Conservation (phyloP, 1,284 basidiomycete species). For the Cutaneotrichosporon sp. region DNA sequence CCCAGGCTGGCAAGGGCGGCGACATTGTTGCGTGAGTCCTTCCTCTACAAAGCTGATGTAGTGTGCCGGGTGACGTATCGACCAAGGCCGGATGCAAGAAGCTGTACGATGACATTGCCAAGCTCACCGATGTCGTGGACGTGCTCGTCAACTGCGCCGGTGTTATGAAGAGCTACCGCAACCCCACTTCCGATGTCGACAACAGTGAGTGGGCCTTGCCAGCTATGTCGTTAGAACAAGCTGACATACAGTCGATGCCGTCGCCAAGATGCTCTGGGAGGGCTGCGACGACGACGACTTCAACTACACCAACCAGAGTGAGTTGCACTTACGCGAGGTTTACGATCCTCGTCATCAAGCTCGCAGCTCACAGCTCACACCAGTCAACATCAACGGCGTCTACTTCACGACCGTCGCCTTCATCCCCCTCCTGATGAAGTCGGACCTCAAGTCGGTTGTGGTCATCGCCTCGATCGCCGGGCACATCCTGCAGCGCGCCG, state of each 20-base stretch:
- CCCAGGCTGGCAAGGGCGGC: conserved; percentile 28
- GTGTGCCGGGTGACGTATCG: conserved; percentile 49
- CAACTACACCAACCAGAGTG: conserved; percentile 31
- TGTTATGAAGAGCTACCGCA: conserved; percentile 37
- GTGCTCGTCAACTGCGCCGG: conserved; percentile 49
- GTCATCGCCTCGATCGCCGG: conserved; percentile 50
- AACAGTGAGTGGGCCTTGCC: conserved; percentile 31
- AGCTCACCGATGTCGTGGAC: conserved; percentile 37
- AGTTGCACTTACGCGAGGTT: neutral
- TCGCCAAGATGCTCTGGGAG: conserved; percentile 43
- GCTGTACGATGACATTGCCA: conserved; percentile 39
- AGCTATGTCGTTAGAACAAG: neutral
- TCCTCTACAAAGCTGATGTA: conserved; percentile 14
- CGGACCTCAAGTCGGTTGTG: conserved; percentile 42
- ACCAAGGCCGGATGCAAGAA: conserved; percentile 43
- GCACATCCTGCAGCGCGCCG: conserved; percentile 39
- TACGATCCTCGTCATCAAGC: neutral
- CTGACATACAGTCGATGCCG: conserved; percentile 33
- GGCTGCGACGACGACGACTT: conserved; percentile 41
- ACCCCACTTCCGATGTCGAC: conserved; percentile 33
- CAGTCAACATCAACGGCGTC: conserved; percentile 43
- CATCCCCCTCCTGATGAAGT: conserved; percentile 45
- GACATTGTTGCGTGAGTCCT: conserved; percentile 15
- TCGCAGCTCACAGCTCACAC: neutral
- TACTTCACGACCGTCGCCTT: conserved; percentile 49